Conservation (phyloP, 2,329 filamentous ascomycete genomes). For the Ophiocordyceps australis region DNA sequence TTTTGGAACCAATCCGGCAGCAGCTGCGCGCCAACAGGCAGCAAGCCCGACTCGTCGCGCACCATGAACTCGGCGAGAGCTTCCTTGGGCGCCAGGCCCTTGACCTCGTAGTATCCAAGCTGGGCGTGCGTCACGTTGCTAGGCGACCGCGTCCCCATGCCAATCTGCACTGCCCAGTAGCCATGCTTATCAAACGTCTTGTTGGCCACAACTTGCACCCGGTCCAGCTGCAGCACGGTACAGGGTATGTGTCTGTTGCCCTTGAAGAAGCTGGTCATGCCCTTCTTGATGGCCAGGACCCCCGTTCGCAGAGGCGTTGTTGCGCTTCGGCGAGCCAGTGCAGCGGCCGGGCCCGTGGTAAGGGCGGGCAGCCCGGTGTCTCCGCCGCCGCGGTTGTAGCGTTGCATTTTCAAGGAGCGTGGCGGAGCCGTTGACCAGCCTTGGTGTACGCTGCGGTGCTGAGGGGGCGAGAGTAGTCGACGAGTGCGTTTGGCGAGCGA, state of each 20-base stretch:
- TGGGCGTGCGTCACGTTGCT: slow-evolving; percentile 65
- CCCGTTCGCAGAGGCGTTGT: slow-evolving; percentile 56
- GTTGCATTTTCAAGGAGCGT: slow-evolving; percentile 28
- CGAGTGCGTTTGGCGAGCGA: slow-evolving; percentile 9
- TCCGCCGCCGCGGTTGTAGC: slow-evolving; percentile 45
- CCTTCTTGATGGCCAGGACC: slow-evolving; percentile 75
- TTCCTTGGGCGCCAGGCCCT: slow-evolving; percentile 68
- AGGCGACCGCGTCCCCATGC: slow-evolving; percentile 54
- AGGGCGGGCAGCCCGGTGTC: slow-evolving; percentile 35
- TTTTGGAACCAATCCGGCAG: slow-evolving; percentile 79
- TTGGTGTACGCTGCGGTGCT: slow-evolving; percentile 16
- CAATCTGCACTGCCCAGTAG: slow-evolving; percentile 89
- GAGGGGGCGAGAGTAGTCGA: slow-evolving; percentile 25
- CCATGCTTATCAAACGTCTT: slow-evolving; percentile 70
- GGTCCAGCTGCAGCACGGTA: slow-evolving; percentile 85
- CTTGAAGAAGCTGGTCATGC: slow-evolving; percentile 86
- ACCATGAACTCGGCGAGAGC: slow-evolving; percentile 80
- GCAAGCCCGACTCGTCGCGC: slow-evolving; percentile 49
- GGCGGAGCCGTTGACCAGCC: slow-evolving; percentile 41
- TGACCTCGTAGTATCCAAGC: slow-evolving; percentile 74
- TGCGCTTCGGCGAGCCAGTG: slow-evolving; percentile 36
- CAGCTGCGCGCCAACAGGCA: slow-evolving; percentile 58
- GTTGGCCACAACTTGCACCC: slow-evolving; percentile 74
- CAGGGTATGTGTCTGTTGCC: slow-evolving; percentile 63
- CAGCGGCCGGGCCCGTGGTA: slow-evolving; percentile 40